phyloP scores from a whole-genome alignment of 23 red algal species.

The Gracilaria vermiculophylla region DNA sequence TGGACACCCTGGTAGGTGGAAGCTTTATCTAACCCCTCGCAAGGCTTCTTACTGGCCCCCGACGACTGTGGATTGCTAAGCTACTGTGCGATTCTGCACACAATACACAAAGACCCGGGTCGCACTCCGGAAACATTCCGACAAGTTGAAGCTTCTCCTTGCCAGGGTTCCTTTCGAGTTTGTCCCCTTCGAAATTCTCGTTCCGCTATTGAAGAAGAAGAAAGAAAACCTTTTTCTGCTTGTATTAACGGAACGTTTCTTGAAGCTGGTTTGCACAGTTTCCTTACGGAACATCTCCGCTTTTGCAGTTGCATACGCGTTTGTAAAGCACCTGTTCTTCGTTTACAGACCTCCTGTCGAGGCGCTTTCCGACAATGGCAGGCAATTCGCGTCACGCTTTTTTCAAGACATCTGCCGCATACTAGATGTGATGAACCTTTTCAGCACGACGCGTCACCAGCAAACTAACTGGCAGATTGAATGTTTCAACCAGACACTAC shows the following conservation, averaged over 20 bases:
- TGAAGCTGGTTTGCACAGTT: slow-evolving; percentile 13
- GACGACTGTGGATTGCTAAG: too few relatives aligned
- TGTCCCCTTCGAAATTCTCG: background rate
- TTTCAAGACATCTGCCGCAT: background rate
- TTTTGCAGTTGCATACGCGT: background rate
- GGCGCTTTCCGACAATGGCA: slow-evolving; percentile 20
- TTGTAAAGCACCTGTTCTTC: background rate
- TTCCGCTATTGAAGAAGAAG: background rate
- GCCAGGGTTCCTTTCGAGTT: background rate
- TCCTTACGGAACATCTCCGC: background rate
- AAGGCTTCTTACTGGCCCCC: too few relatives aligned
- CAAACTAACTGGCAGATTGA: slow-evolving; percentile 8
- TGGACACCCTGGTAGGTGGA: too few relatives aligned
- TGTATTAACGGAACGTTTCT: slow-evolving; percentile 4
- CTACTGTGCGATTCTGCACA: too few relatives aligned
- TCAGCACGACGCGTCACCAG: slow-evolving; percentile 2
- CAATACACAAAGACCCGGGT: too few relatives aligned
- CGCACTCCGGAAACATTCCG: too few relatives aligned
- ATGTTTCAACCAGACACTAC: slow-evolving; percentile 25
- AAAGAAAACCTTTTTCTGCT: background rate
- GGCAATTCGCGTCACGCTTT: background rate
- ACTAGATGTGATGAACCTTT: background rate
- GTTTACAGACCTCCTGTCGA: background rate
- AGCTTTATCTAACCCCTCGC: too few relatives aligned
- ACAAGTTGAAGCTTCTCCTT: too few relatives aligned